Conservation (phyloP, 164 flowering plant species). For the Umbilicus rupestris region DNA sequence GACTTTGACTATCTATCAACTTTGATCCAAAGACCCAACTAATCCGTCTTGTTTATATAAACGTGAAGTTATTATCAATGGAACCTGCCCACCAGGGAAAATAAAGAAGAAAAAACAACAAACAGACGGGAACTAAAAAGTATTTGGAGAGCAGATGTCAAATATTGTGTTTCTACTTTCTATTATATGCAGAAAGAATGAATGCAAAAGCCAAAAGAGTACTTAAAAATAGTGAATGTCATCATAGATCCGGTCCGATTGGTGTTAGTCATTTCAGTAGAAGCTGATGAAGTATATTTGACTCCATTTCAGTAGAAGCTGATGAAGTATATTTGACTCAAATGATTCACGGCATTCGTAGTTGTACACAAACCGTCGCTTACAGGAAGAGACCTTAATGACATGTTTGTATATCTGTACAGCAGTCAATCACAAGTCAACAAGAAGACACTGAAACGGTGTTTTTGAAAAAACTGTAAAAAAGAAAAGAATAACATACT, state of each 20-base stretch:
- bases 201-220: neutral
- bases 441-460: too few species aligned
- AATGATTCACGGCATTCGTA: too few species aligned
- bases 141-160: neutral
- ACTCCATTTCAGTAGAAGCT: neutral
- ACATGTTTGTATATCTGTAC: too few species aligned
- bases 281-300: neutral
- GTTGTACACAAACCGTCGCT: too few species aligned
- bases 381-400: too few species aligned
- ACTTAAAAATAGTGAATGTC: neutral
- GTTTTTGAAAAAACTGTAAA: neutral
- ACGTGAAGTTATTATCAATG: neutral
- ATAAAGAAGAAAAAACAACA: neutral
- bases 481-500: neutral
- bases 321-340: neutral
- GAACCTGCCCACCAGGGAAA: neutral
- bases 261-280: neutral
- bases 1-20: constrained; percentile 2
- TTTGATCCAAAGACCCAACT: constrained; percentile 2
- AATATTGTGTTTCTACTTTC: neutral
- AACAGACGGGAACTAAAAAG: constrained; percentile 1
- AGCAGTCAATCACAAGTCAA: too few species aligned
- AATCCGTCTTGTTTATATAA: constrained; percentile 2
- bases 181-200: neutral
- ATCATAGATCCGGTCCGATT: neutral